Conservation (phyloP, 2,329 filamentous ascomycete species). For the Pseudopithomyces chartarum region DNA sequence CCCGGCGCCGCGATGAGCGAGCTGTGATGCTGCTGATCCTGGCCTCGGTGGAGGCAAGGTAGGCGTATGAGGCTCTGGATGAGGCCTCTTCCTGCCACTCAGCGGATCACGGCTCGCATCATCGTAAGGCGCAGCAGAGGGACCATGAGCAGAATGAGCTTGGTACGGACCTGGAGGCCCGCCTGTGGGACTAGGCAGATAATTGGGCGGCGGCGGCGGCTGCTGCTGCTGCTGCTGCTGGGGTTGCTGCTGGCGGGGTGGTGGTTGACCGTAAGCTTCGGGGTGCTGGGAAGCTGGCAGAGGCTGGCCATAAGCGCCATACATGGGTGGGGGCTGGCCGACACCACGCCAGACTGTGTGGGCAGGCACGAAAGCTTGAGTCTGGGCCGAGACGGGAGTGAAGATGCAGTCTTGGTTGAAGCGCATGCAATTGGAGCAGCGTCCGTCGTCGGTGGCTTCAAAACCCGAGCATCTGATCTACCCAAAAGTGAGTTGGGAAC, state of each 20-base stretch:
- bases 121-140: slow-evolving; percentile 42
- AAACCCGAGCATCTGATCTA: slow-evolving; percentile 80
- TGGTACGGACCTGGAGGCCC: slow-evolving; percentile 49
- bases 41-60: slow-evolving; percentile 56
- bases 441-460: slow-evolving; percentile 71
- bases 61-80: slow-evolving; percentile 56
- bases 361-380: slow-evolving; percentile 75
- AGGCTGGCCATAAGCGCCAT: slow-evolving; percentile 57
- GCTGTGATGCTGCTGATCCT: slow-evolving; percentile 49
- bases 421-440: slow-evolving; percentile 73
- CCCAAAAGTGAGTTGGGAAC: slow-evolving; percentile 17
- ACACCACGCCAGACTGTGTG: slow-evolving; percentile 64
- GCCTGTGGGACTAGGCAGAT: slow-evolving; percentile 51
- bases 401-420: slow-evolving; percentile 81
- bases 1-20: slow-evolving; percentile 41
- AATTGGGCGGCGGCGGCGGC: slow-evolving; percentile 41
- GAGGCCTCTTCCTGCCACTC: slow-evolving; percentile 52
- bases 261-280: slow-evolving; percentile 43
- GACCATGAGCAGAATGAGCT: slow-evolving; percentile 40
- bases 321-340: slow-evolving; percentile 55
- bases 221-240: slow-evolving; percentile 35
- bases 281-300: slow-evolving; percentile 47
- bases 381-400: slow-evolving; percentile 74
- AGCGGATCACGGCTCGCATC: slow-evolving; percentile 45
- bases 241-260: slow-evolving; percentile 40